Evolutionary conservation across 2,329 filamentous ascomycete species (phyloP).

Genomic region (Magnaporthiopsis incrustans): DNA sequence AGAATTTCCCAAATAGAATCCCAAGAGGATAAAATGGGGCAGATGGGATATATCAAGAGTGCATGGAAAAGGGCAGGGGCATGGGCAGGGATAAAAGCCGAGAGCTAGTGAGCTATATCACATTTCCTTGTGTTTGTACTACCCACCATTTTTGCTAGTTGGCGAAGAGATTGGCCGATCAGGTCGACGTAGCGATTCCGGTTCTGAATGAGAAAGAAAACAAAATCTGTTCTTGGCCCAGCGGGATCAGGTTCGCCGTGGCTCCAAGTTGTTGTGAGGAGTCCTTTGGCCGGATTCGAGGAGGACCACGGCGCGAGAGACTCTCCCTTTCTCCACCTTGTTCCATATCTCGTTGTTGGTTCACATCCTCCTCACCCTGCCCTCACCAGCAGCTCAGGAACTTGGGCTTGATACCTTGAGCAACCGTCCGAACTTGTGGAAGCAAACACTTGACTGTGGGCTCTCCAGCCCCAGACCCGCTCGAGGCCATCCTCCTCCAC

Average conservation of each 20-base stretch:
- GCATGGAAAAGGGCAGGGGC: background rate
- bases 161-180: background rate
- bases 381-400: background rate
- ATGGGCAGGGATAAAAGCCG: background rate
- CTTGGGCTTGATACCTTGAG: background rate
- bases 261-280: background rate
- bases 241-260: too few species aligned
- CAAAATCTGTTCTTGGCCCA: background rate
- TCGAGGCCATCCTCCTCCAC: background rate
- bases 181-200: background rate
- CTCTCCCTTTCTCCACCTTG: background rate
- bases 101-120: background rate
- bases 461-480: background rate
- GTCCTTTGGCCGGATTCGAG: background rate
- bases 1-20: background rate
- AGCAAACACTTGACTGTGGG: background rate
- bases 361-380: background rate
- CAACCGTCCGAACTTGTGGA: background rate
- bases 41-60: background rate
- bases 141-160: background rate
- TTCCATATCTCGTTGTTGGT: background rate
- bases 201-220: background rate
- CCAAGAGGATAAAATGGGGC: background rate
- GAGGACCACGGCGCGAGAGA: background rate
- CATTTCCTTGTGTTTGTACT: background rate